Conservation (phyloP, 73 alveolate species). For the Diophrys appendiculata region DNA sequence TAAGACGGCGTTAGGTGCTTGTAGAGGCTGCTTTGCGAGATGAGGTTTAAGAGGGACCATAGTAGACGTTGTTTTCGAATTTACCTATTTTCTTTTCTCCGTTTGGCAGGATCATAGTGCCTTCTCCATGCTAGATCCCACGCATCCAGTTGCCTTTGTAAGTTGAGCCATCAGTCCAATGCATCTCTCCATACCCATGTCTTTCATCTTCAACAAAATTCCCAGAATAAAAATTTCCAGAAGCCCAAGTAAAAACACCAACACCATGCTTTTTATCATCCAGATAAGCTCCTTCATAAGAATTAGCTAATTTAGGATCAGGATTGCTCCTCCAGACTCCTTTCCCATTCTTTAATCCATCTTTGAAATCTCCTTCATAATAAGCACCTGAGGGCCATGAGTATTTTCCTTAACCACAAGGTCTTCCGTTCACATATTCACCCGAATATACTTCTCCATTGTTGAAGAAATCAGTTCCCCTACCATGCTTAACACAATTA, state of each 20-base stretch:
- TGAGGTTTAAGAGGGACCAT: too few relatives aligned
- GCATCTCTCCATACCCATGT: conserved; percentile 53
- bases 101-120: conserved; percentile 51
- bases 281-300: conserved; percentile 33
- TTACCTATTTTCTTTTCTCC: conserved; percentile 13
- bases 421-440: conserved; percentile 60
- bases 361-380: conserved; percentile 63
- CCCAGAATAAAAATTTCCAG: conserved; percentile 44
- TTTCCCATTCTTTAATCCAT: conserved; percentile 66
- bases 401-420: conserved; percentile 69
- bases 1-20: too few relatives aligned
- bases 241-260: conserved; percentile 31
- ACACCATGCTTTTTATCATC: conserved; percentile 24
- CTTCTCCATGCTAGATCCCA: conserved; percentile 83
- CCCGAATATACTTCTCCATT: conserved; percentile 72
- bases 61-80: too few relatives aligned
- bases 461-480: conserved; percentile 53
- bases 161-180: conserved; percentile 44
- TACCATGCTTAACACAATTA: conserved; percentile 65
- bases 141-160: conserved; percentile 75
- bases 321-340: conserved; percentile 55
- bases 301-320: too few relatives aligned
- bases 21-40: too few relatives aligned
- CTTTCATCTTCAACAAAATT: conserved; percentile 47
- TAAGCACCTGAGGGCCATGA: conserved; percentile 65